phyloP scores from a whole-genome alignment of 805 yeast species.

The Blastobotrys mokoenaii region DNA sequence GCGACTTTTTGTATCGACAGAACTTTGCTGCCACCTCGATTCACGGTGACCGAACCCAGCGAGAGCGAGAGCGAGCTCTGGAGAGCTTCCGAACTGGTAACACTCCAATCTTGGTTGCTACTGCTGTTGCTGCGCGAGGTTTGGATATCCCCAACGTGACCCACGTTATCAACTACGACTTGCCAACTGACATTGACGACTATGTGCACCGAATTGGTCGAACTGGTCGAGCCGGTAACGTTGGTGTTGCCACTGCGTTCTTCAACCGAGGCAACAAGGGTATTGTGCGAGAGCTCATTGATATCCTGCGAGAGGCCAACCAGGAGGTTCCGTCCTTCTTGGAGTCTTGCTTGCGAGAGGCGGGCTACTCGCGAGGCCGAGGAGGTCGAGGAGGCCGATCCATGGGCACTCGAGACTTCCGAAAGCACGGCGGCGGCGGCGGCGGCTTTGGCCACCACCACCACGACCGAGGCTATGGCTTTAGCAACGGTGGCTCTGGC shows the following conservation, averaged over 20 bases:
- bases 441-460: conserved; percentile 25
- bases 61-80: conserved; percentile 95
- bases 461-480: conserved; percentile 9
- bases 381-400: conserved; percentile 35
- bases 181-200: conserved; percentile 96
- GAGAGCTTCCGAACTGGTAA: conserved; percentile 88
- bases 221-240: conserved; percentile 99
- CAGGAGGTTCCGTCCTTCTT: conserved; percentile 95
- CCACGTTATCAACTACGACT: conserved; percentile 94
- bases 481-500: conserved; percentile 12
- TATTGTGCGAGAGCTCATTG: conserved; percentile 79
- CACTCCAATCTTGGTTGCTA: conserved; percentile 93
- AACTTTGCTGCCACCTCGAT: conserved; percentile 95
- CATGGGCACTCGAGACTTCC: conserved; percentile 42
- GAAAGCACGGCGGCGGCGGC: conserved; percentile 36
- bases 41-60: conserved; percentile 98
- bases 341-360: conserved; percentile 70
- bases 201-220: conserved; percentile 99
- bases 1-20: conserved; percentile 83
- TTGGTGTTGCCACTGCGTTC: conserved; percentile 97
- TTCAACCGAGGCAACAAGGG: conserved; percentile 93
- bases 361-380: conserved; percentile 47
- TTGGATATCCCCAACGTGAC: conserved; percentile 98
- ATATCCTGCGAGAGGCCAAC: conserved; percentile 87
- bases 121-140: conserved; percentile 99